A percentile compares a stretch with the other conserved stretches of the same genome.
Conservation (phyloP, 805 yeast genomes). For the Nakazawaea molendinolei region DNA sequence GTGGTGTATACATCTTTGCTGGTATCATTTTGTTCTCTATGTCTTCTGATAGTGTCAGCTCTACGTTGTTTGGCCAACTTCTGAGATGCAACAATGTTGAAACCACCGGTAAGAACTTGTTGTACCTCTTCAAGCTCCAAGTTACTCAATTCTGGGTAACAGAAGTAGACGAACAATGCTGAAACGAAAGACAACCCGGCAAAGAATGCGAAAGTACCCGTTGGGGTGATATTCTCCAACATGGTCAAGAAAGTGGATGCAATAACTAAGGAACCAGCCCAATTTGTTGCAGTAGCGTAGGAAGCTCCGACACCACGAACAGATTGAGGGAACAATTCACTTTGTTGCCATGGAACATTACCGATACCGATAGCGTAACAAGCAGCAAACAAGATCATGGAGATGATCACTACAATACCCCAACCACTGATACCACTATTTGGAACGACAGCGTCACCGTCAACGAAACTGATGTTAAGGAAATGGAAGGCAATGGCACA, state of each 20-base stretch:
- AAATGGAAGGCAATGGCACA: constrained; percentile 91
- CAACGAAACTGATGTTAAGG: constrained; percentile 54
- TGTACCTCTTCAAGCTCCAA: constrained; percentile 90
- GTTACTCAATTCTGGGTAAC: constrained; percentile 89
- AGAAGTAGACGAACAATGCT: constrained; percentile 67
- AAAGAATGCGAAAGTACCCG: constrained; percentile 89
- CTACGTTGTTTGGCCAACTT: constrained; percentile 36
- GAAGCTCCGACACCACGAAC: constrained; percentile 92
- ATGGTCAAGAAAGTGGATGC: constrained; percentile 91
- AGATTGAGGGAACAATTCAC: constrained; percentile 88
- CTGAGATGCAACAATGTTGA: constrained; percentile 66
- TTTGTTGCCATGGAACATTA: constrained; percentile 97
- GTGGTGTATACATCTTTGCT: neutral
- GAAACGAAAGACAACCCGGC: constrained; percentile 76
- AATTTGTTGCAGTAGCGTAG: constrained; percentile 85
- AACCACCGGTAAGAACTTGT: constrained; percentile 72
- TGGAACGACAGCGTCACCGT: constrained; percentile 33
- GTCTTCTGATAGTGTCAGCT: constrained; percentile 7
- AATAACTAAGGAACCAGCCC: constrained; percentile 91
- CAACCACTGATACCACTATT: constrained; percentile 57
- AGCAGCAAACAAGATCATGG: constrained; percentile 84
- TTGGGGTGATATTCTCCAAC: constrained; percentile 88
- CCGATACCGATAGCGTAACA: constrained; percentile 93
- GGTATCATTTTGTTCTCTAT: neutral
- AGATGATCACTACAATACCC: constrained; percentile 82